These are phyloP conservation scores for Asterophora lycoperdoides DNA, from an alignment of 768 basidiomycete genomes.

Conservation along the genomic window DNA sequence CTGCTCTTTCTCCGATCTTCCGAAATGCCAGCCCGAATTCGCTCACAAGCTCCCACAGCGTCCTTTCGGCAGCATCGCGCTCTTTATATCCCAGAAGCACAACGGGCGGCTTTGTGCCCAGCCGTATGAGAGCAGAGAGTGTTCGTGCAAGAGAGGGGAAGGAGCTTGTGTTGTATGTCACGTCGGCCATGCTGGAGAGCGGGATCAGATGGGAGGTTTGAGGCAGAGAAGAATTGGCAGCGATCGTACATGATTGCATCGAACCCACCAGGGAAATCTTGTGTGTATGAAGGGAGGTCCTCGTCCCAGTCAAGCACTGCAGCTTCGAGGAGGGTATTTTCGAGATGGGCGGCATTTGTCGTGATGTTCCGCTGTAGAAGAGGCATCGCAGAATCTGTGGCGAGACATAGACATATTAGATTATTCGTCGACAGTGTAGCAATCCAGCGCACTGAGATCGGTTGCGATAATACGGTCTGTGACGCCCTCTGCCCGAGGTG, in stretches of 20 bases:
- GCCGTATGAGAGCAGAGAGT: conserved; percentile 44
- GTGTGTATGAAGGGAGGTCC: conserved; percentile 46
- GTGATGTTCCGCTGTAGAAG: conserved; percentile 70
- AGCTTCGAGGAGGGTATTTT: conserved; percentile 27
- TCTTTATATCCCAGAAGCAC: conserved; percentile 85
- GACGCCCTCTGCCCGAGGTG: conserved; percentile 6
- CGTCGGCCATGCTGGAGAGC: conserved; percentile 78
- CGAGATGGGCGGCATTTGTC: conserved; percentile 36
- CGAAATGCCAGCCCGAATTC: conserved; percentile 53
- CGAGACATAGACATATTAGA: background rate
- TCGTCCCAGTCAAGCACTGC: conserved; percentile 75
- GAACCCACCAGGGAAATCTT: conserved; percentile 32
- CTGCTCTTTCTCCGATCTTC: conserved; percentile 48
- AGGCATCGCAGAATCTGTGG: conserved; percentile 73
- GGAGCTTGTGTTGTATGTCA: conserved; percentile 85
- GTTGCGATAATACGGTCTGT: conserved; percentile 51
- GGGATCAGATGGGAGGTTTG: background rate
- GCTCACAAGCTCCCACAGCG: conserved; percentile 61
- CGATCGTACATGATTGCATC: conserved; percentile 67
- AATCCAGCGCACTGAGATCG: conserved; percentile 60
- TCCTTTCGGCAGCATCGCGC: conserved; percentile 71
- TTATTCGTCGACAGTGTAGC: background rate
- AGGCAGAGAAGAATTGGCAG: background rate
- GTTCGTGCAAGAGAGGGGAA: conserved; percentile 78
- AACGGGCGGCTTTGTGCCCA: conserved; percentile 30